These are phyloP conservation scores for Dactylella cylindrospora DNA, from an alignment of 2,329 filamentous ascomycete genomes.

Conservation along the genomic window DNA sequence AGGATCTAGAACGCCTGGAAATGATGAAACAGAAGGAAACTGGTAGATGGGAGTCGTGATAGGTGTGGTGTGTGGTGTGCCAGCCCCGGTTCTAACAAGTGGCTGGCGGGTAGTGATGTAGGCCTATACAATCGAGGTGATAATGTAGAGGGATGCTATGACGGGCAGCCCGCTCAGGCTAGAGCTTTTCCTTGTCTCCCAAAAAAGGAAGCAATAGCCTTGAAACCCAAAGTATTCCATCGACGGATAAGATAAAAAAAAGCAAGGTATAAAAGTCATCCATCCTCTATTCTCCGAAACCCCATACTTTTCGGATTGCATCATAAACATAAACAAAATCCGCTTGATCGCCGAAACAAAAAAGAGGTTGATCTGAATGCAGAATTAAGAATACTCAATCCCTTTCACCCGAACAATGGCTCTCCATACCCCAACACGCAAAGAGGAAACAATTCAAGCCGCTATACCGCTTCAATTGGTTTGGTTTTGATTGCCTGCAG, in stretches of 20 bases:
- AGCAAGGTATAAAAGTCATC: too few species aligned
- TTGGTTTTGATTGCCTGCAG: too few species aligned
- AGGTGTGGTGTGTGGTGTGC: too few species aligned
- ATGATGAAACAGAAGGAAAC: slow-evolving; percentile 18
- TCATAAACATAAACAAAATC: too few species aligned
- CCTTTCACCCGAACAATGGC: background rate
- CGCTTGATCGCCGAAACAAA: background rate
- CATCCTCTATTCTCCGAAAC: too few species aligned
- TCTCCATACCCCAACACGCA: background rate
- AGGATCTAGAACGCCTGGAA: slow-evolving; percentile 22
- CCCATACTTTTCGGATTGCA: too few species aligned
- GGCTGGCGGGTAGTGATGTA: slow-evolving; percentile 27
- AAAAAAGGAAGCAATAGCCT: too few species aligned
- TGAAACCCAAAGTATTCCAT: too few species aligned
- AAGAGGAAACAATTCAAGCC: background rate
- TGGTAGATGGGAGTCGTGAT: slow-evolving; percentile 37
- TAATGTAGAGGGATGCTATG: slow-evolving; percentile 2
- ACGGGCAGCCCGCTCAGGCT: slow-evolving; percentile 2
- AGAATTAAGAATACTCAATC: background rate
- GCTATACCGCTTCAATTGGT: slow-evolving; percentile 2
- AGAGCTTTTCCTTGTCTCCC: too few species aligned
- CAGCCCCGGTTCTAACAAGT: too few species aligned
- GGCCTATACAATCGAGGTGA: slow-evolving; percentile 33
- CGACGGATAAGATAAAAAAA: too few species aligned
- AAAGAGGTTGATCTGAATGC: background rate